Conservation (phyloP, 805 yeast genomes). For the Debaryomyces tyrocola region DNA sequence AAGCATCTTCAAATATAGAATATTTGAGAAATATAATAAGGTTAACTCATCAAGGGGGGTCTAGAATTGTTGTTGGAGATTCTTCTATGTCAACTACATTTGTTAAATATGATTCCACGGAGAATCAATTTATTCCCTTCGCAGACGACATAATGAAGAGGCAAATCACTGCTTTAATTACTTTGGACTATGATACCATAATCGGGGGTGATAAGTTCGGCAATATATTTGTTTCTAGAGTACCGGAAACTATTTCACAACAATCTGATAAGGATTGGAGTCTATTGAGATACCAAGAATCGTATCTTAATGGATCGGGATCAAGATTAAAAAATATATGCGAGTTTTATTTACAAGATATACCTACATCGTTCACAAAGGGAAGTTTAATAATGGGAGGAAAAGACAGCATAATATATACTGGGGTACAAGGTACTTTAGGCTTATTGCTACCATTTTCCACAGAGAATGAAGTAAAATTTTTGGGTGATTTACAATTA, state of each 20-base stretch:
- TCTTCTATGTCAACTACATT: constrained; percentile 62
- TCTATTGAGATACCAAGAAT: constrained; percentile 28
- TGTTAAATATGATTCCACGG: constrained; percentile 48
- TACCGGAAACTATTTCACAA: constrained; percentile 50
- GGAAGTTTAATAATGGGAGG: constrained; percentile 63
- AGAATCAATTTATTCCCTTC: constrained; percentile 57
- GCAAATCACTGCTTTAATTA: constrained; percentile 57
- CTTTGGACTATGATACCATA: constrained; percentile 74
- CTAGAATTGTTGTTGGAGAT: constrained; percentile 71
- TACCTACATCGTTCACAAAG: constrained; percentile 59
- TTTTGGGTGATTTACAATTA: constrained; percentile 56
- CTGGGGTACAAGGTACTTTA: constrained; percentile 80
- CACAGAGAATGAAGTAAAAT: constrained; percentile 59
- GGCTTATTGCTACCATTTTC: constrained; percentile 72
- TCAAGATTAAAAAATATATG: constrained; percentile 50
- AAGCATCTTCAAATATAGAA: constrained; percentile 51
- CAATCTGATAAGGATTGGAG: constrained; percentile 51
- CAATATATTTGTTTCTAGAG: constrained; percentile 65
- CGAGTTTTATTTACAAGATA: constrained; percentile 70
- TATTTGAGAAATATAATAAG: constrained; percentile 49
- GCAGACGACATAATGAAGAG: constrained; percentile 71
- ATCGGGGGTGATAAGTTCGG: constrained; percentile 90
- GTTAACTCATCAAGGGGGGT: constrained; percentile 51
- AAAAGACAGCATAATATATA: constrained; percentile 59
- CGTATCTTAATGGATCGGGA: constrained; percentile 50